A percentile compares a stretch with the other conserved stretches of the same genome.
Evolutionary conservation across 2,329 filamentous ascomycete species (phyloP).

Genomic region (Colletotrichum sp.): DNA sequence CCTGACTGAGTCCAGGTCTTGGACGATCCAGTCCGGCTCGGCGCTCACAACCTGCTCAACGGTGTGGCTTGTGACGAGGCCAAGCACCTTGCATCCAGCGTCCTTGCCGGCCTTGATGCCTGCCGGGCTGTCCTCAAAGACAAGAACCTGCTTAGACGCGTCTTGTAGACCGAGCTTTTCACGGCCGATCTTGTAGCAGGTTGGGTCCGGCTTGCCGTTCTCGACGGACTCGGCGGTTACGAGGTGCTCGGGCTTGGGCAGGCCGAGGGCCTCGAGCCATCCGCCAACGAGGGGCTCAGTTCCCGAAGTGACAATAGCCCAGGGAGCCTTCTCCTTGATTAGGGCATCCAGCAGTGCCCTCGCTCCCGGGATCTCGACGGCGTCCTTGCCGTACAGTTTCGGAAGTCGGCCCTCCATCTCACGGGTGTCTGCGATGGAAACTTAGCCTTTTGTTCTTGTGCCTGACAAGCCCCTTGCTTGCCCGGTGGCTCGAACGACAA

Average conservation of each 20-base stretch:
- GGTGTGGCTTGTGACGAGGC: slow-evolving; percentile 84
- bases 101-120: slow-evolving; percentile 84
- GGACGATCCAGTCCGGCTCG: slow-evolving; percentile 87
- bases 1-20: slow-evolving; percentile 76
- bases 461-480: slow-evolving; percentile 4
- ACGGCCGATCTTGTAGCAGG: slow-evolving; percentile 74
- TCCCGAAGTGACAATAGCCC: slow-evolving; percentile 87
- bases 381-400: slow-evolving; percentile 76
- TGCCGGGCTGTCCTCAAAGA: slow-evolving; percentile 88
- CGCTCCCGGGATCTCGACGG: slow-evolving; percentile 85
- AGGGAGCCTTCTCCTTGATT: slow-evolving; percentile 67
- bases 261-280: slow-evolving; percentile 72
- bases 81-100: slow-evolving; percentile 84
- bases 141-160: slow-evolving; percentile 63
- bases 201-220: slow-evolving; percentile 78
- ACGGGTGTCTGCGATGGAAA: slow-evolving; percentile 68
- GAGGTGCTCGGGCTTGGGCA: slow-evolving; percentile 70
- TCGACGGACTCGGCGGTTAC: slow-evolving; percentile 79
- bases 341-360: slow-evolving; percentile 72
- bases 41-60: slow-evolving; percentile 74
- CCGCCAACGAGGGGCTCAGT: slow-evolving; percentile 71
- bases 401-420: slow-evolving; percentile 81
- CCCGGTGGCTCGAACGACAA: background rate
- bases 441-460: background rate
- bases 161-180: slow-evolving; percentile 61